Percentiles rank a stretch among this genome's conserved stretches.
phyloP scores from a whole-genome alignment of 2,329 filamentous ascomycete species.

The Zymoseptoria tritici region DNA sequence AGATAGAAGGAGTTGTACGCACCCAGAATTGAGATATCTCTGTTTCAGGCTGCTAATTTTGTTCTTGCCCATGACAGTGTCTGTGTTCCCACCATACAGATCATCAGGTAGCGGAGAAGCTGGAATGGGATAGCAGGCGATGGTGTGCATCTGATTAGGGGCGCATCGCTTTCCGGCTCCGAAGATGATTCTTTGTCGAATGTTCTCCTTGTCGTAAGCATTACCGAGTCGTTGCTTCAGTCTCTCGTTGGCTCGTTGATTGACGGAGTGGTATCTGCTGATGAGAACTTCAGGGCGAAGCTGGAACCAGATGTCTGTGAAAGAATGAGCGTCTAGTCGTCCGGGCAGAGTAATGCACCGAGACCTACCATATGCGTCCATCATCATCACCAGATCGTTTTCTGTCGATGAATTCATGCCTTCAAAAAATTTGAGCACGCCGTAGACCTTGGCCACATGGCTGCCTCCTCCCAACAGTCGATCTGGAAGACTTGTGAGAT shows the following conservation, averaged over 20 bases:
- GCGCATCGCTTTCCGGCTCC: conserved; percentile 49
- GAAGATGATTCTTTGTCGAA: conserved; percentile 47
- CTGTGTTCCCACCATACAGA: conserved; percentile 33
- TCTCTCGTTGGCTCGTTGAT: conserved; percentile 34
- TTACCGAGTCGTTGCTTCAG: conserved; percentile 33
- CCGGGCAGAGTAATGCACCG: neutral
- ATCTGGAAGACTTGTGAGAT: neutral
- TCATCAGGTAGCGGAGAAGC: conserved; percentile 44
- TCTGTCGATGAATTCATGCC: conserved; percentile 11
- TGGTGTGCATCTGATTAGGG: conserved; percentile 34
- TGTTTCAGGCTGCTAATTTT: conserved; percentile 25
- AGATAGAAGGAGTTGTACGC: neutral
- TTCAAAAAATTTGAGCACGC: conserved; percentile 13
- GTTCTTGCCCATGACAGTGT: conserved; percentile 30
- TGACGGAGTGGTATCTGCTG: conserved; percentile 18
- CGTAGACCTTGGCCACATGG: conserved; percentile 18
- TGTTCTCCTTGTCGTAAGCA: conserved; percentile 32
- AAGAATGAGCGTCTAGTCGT: neutral
- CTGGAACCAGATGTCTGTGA: conserved; percentile 25
- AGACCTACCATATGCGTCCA: conserved; percentile 21
- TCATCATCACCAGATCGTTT: conserved; percentile 20
- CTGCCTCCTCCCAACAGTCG: conserved; percentile 15
- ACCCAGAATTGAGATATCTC: conserved; percentile 21
- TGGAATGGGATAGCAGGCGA: conserved; percentile 47
- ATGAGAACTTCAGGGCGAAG: conserved; percentile 18